Evolutionary conservation across 371 early-diverging fungal genomes (phyloP).

Genomic region (Saksenaea oblongispora): DNA sequence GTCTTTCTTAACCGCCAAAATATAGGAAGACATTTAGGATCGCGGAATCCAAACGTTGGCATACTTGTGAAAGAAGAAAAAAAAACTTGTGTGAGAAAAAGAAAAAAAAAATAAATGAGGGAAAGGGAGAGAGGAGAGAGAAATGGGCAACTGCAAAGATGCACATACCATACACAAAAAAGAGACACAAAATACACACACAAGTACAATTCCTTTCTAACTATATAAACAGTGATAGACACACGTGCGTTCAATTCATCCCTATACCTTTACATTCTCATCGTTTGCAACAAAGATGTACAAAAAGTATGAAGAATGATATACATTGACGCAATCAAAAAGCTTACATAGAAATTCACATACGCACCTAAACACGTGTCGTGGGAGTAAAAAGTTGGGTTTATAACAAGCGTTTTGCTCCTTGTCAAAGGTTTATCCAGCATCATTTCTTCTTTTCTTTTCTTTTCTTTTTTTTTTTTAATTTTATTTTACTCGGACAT

Average conservation of each 20-base stretch:
- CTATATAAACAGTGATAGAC: no score
- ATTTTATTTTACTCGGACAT: slow-evolving; percentile 52
- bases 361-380: neutral
- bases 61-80: neutral
- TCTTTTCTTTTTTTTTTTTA: neutral
- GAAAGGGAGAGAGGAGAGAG: neutral
- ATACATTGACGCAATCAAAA: no score
- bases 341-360: no score
- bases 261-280: no score
- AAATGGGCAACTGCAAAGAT: slow-evolving; percentile 10
- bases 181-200: no score
- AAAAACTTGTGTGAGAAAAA: neutral
- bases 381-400: neutral
- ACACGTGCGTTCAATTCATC: no score
- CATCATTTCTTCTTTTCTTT: neutral
- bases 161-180: slow-evolving; percentile 11
- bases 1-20: neutral
- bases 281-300: no score
- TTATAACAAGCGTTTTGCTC: neutral
- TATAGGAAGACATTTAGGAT: neutral
- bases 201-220: neutral
- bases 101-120: neutral
- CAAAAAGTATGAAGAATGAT: no score
- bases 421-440: neutral
- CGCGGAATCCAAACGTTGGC: neutral